Evolutionary conservation across 164 flowering plant species (phyloP).

Genomic region (Vitis cinerea): DNA sequence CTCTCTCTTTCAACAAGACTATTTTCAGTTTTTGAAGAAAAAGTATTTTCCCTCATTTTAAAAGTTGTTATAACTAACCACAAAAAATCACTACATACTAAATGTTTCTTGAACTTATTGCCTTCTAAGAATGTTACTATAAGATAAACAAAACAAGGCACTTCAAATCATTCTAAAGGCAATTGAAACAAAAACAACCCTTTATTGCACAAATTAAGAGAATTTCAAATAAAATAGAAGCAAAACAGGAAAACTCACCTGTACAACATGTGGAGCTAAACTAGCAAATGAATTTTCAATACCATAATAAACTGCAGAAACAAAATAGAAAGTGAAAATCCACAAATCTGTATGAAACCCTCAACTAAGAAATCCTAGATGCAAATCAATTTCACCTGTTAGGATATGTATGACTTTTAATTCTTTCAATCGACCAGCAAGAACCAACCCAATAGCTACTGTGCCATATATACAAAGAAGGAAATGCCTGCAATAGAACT

Average conservation of each 20-base stretch:
- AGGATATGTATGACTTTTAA: constrained; percentile 57
- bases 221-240: constrained; percentile 4
- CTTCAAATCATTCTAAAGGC: not conserved
- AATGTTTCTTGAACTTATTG: no score
- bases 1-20: no score
- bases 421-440: constrained; percentile 81
- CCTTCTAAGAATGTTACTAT: no score
- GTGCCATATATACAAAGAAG: constrained; percentile 82
- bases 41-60: no score
- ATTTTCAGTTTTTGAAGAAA: no score
- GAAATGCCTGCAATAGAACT: constrained; percentile 73
- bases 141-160: no score
- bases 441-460: constrained; percentile 62
- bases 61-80: no score
- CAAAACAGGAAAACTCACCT: constrained; percentile 42
- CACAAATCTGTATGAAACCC: not conserved
- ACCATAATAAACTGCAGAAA: constrained; percentile 81
- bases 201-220: not conserved
- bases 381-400: constrained; percentile 50
- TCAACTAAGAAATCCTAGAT: constrained; percentile 4
- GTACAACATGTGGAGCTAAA: constrained; percentile 83
- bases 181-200: not conserved
- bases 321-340: constrained; percentile 4
- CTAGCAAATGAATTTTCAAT: constrained; percentile 68
- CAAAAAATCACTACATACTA: no score